phyloP scores from a whole-genome alignment of 2,329 filamentous ascomycete species.

The Paramyrothecium sp. region DNA sequence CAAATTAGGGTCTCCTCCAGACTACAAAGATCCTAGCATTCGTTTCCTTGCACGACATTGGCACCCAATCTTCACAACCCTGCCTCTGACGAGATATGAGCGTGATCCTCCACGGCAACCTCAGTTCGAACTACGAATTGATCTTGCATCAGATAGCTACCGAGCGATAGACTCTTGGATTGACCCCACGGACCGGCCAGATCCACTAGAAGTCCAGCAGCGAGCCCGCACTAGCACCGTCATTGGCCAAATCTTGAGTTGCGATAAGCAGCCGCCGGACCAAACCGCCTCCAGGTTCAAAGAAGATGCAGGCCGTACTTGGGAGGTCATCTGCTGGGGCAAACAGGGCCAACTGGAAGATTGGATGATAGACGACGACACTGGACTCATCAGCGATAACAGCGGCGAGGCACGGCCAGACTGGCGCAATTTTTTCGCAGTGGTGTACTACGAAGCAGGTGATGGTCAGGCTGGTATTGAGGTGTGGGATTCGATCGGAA shows the following conservation, averaged over 20 bases:
- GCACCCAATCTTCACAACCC: background rate
- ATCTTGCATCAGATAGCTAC: background rate
- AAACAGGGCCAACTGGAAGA: background rate
- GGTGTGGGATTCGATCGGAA: background rate
- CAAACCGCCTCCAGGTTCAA: background rate
- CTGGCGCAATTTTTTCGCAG: background rate
- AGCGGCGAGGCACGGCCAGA: background rate
- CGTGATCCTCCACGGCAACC: background rate
- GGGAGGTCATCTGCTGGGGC: slow-evolving; percentile 1
- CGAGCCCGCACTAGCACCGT: background rate
- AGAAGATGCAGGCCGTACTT: background rate
- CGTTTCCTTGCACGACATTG: background rate
- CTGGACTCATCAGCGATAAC: background rate
- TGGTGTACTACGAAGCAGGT: background rate
- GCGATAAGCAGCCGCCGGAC: background rate
- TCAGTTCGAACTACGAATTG: background rate
- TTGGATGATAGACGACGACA: background rate
- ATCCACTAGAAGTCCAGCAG: background rate
- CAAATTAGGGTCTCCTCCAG: background rate
- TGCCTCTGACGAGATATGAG: background rate
- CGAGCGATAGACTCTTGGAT: background rate
- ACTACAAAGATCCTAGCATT: background rate
- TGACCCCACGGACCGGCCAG: background rate
- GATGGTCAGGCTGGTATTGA: background rate
- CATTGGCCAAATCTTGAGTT: background rate